Base-by-base conservation (phyloP, 352 stramenopile species). In the Globisporangium canariense region DNA sequence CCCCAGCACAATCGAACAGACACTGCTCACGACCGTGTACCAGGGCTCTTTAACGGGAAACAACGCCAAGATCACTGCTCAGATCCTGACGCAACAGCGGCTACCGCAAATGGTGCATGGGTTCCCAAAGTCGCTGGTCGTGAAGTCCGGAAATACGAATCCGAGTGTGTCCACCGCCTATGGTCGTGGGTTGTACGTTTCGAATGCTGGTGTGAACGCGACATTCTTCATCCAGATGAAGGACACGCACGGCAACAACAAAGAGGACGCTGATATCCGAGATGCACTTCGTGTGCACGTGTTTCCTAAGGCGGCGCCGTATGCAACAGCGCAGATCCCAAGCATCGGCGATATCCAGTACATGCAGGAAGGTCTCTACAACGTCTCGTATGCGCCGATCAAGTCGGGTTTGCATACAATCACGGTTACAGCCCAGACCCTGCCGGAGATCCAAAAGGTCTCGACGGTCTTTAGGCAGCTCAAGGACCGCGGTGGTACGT, bases 351-450 rank as follows among this genome's bases (percentile, higher is more conserved):
- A 60, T 4, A 78, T 97, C 0, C 56, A 56, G 6, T 91, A 90
- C 52, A 54, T 87, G 20, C 73, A 64, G 6, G 83, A 94, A 36
- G 92, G 93, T 11, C 60, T 83, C 28, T 98, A 97, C 77, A 84
- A 85, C 14, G 78, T 97, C 18, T 81, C 66, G 14, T 99, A 97
- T 72, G 71, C 78, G 1, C 91, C 94, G 1, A 75, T 91, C 46
- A 74, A 83, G 40, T 97, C 84, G 41, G 91, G 90, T 1, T 67
- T 74, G 16, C 91, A 98, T 70, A 98, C 90, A 0, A 73, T 99
- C 30, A 79, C 78, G 0, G 75, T 98, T 7, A 86, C 94, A 2
- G 73, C 86, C 11, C 81, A 95, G 58, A 90, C 80, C 13, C 65
- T 78, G 0, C 76, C 78, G 1, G 90, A 97, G 67, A 77, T 90